Percentiles rank a stretch among this genome's conserved stretches.
These are phyloP conservation scores for Metarhizium brunneum DNA, from an alignment of 2,329 filamentous ascomycete species.

Conservation along the genomic window DNA sequence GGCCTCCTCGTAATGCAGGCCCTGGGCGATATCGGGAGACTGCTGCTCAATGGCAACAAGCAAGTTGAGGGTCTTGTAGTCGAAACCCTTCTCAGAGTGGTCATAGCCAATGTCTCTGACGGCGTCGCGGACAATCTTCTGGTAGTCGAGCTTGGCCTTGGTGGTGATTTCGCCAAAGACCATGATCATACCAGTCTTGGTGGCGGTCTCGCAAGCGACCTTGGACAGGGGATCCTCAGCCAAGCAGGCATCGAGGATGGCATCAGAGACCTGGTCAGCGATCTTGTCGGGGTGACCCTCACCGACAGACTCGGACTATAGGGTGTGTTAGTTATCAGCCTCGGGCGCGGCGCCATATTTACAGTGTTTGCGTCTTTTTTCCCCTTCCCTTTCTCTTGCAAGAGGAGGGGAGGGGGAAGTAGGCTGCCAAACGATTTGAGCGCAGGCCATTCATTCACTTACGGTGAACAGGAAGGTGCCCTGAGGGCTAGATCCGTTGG, in stretches of 20 bases:
- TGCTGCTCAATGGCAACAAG: slow-evolving; percentile 99
- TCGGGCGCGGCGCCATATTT: not conserved
- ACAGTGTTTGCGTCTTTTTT: not conserved
- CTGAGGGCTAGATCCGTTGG: slow-evolving; percentile 32
- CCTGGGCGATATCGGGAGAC: slow-evolving; percentile 97
- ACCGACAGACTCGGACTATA: slow-evolving; percentile 73
- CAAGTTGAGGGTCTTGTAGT: slow-evolving; percentile 99
- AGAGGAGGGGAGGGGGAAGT: not conserved
- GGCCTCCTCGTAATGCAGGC: slow-evolving; percentile 95
- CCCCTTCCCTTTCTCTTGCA: not conserved
- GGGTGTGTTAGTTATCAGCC: slow-evolving; percentile 13
- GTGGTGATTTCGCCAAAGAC: slow-evolving; percentile 98
- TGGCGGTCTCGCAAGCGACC: slow-evolving; percentile 97
- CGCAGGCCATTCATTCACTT: slow-evolving; percentile 18
- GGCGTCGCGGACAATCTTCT: slow-evolving; percentile 86
- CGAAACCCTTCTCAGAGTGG: slow-evolving; percentile 93
- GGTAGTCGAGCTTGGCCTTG: slow-evolving; percentile 93
- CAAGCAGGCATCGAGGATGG: slow-evolving; percentile 96
- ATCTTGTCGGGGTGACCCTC: slow-evolving; percentile 96
- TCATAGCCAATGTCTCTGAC: slow-evolving; percentile 99
- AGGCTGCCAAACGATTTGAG: not conserved
- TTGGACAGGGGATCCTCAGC: slow-evolving; percentile 93
- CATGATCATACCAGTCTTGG: slow-evolving; percentile 99
- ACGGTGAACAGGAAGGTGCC: slow-evolving; percentile 80
- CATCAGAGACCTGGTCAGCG: slow-evolving; percentile 96